Base-by-base conservation (phyloP, 148 eudicot genomes). In the Chenopodium berlandieri region DNA sequence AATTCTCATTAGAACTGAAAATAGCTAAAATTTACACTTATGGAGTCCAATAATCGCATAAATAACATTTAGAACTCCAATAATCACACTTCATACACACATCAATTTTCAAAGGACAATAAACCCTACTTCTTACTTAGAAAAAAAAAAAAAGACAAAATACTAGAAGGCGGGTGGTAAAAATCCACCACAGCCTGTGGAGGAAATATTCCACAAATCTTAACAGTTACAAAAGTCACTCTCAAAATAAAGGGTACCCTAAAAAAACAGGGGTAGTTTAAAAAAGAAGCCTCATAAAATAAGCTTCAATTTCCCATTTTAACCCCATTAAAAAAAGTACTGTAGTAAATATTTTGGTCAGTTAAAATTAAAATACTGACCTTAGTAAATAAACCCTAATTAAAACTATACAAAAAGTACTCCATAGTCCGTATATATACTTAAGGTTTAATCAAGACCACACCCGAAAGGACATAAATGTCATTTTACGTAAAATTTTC, bases 201-300 rank as follows among this genome's bases (percentile, higher is more conserved):
- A 40, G 44, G 44, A 17, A 50, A 79, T 10, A 68, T 71, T 65
- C 62, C 76, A 56, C 69, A 54, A 12, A 9, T 67, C 71, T 40
- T 6, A 34, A 47, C 14, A 68, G 30, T 54, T 13, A n/a, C 27
- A 16, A 32, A 25, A 7, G 47, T 22, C 72, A 65, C 77, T 31
- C 62, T 47, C 25, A 63, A 52, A 63, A 52, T 22, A 54, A 67
- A 67, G 47, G 73, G 31, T 73, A 73, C 81, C 78, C 79, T 19
- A 40, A 20, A 66, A 83, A 83, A 74, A 64, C 1, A 75, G 62
- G 85, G 85, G 78, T 68, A 73, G 22, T 11, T 54, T 23, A 17
- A 14, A 65, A 68, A 78, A 73, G 11, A 67, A 31, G 81, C 81
- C 77, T 78, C 74, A 63, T 30, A 83, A 83, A 77, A 83, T 83